Percentiles rank a stretch among this genome's conserved stretches.
phyloP scores from a whole-genome alignment of 805 yeast species.

The Candida montana region DNA sequence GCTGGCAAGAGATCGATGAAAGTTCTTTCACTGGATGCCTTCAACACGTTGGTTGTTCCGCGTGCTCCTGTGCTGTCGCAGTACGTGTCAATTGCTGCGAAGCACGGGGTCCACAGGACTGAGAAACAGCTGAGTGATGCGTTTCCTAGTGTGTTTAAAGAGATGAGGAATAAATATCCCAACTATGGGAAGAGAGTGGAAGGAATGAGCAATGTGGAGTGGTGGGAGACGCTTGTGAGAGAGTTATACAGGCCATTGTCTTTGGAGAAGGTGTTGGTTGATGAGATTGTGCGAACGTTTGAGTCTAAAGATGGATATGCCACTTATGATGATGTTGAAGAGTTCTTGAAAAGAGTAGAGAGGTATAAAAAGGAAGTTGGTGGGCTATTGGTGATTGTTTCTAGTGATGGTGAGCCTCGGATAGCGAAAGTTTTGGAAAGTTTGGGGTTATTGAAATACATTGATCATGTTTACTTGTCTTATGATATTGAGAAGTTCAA shows the following conservation, averaged over 20 bases:
- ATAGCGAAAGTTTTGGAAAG: conserved; percentile 40
- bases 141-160: conserved; percentile 31
- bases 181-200: conserved; percentile 50
- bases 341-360: conserved; percentile 32
- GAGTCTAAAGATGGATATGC: conserved; percentile 49
- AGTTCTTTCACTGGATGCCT: conserved; percentile 61
- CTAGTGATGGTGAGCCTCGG: conserved; percentile 61
- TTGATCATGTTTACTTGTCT: conserved; percentile 43
- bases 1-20: conserved; percentile 29
- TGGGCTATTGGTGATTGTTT: conserved; percentile 34
- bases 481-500: conserved; percentile 52
- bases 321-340: conserved; percentile 48
- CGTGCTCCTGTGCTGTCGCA: conserved; percentile 46
- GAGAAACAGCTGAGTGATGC: conserved; percentile 21
- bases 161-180: conserved; percentile 40
- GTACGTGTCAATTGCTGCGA: conserved; percentile 43
- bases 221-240: conserved; percentile 57
- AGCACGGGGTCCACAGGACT: conserved; percentile 36
- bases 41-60: conserved; percentile 61
- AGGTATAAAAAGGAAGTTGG: conserved; percentile 22
- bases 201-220: conserved; percentile 31
- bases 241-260: conserved; percentile 34
- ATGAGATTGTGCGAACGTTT: conserved; percentile 43
- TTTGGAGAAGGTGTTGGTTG: conserved; percentile 34
- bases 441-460: conserved; percentile 39